Evolutionary conservation across 768 basidiomycete genomes (phyloP), one percentile per base, ranked within the genome.

Genomic region (Auricularia auricula-judae): DNA sequence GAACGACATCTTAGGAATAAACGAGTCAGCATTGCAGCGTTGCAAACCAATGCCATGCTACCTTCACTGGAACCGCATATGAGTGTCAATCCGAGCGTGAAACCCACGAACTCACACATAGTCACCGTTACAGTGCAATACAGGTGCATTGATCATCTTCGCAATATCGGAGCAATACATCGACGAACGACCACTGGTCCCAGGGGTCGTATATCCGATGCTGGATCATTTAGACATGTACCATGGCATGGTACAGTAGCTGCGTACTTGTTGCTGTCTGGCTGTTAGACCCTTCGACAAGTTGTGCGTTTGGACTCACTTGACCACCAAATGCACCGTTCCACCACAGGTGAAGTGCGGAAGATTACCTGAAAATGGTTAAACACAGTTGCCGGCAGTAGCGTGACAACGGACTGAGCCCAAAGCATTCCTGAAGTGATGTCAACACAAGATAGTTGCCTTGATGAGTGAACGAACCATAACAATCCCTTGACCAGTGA

Each of bases 341-440:
- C 94, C 94, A 1, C 94, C 94, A 66, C 87, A 91, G 0, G 91
- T 94, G 70, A 86, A 96, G 74, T 95, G 93, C 1, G 94, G 94
- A 36, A 97, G 76, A 70, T 92, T 89, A 69, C 89, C 89, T 91
- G 54, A 36, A 29, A 29, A 23, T 18, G 29, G 44, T 39, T 42
- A 16, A 3, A 51, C 47, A 35, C 7, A 12, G 58, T 33, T 61
- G 18, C 33, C 35, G 12, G 56, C 54, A 23, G 53, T 44, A n/a
- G 14, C 4, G 63, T 69, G 33, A 58, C 64, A 8, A 47, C 36
- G 8, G 21, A 42, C 14, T 51, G 10, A 10, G 33, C 14, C 35
- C 64, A 5, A 10, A 42, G 23, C 53, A 62, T 34, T 7, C 23
- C 47, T 11, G 34, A 3, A 35, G 61, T 63, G 8, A 29, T 29